Base-by-base conservation (phyloP, 2,329 filamentous ascomycete species). In the Penicillium sp. region DNA sequence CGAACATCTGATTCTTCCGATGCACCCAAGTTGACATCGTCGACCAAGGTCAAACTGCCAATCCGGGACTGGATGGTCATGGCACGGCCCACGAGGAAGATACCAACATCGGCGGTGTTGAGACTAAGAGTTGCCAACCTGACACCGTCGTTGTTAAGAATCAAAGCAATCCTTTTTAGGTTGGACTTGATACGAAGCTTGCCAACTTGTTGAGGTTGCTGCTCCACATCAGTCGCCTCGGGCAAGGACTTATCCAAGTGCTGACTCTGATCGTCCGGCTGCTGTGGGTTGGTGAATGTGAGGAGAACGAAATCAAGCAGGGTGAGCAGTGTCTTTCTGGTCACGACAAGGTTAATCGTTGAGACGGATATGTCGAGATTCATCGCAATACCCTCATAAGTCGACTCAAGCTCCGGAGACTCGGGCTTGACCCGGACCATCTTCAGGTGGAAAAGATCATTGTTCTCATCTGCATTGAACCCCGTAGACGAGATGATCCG, bases 91-190 rank as follows among this genome's bases (percentile, higher is more conserved):
- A 91, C 87, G 4, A 99, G 82, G 80, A 96, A 96, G 7, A 99
- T 89, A 1, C 91, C 91, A 37, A 97, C 90, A 73, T 97, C 91
- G 2, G 93, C 95, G 62, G 95, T 94, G 68, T 92, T 96, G 72
- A 99, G 88, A 58, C 93, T 95, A 19, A 99, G 80, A 0, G 95
- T 99, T 30, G 95, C 95, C 30, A 99, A 84, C 28, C 95, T 88
- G 61, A 98, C 96, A 0, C 95, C 95, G 75, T 99, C 96, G 67
- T 99, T 98, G 75, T 99, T 99, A 59, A 99, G 83, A 65, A 99
- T 94, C 30, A 99, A 84, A 2, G 92, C 88, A 66, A 99, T 97
- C 80, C 91, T 93, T 80, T 96, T 96, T 65, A 99, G 81, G 64
- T 97, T 90, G 45, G 96, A 89, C 77, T 96, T 96, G 76, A 99